Evolutionary conservation across 306 rosid genomes (phyloP).

Genomic region (Vachellia collinsii): DNA sequence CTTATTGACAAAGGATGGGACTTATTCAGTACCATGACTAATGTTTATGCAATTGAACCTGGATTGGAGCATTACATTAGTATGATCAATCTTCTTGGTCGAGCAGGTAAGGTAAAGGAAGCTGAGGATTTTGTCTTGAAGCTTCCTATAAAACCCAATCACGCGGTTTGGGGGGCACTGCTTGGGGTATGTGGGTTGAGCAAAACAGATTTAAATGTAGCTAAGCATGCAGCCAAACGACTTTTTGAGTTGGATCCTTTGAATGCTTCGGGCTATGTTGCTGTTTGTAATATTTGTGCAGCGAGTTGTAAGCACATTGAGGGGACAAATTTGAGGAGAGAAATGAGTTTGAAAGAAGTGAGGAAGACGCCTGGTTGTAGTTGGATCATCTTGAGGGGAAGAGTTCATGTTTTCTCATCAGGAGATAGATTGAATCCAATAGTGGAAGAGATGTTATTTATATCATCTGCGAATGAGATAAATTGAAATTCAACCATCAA

Average conservation of each 20-base stretch:
- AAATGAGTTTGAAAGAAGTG: slow-evolving; percentile 75
- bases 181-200: slow-evolving; percentile 59
- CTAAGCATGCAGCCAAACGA: slow-evolving; percentile 57
- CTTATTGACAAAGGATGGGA: slow-evolving; percentile 57
- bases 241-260: slow-evolving; percentile 22
- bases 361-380: slow-evolving; percentile 79
- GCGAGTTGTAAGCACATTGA: slow-evolving; percentile 53
- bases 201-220: slow-evolving; percentile 45
- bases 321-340: slow-evolving; percentile 57
- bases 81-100: slow-evolving; percentile 71
- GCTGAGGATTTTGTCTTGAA: slow-evolving; percentile 65
- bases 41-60: slow-evolving; percentile 60
- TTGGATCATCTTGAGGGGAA: slow-evolving; percentile 59
- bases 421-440: slow-evolving; percentile 52
- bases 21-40: slow-evolving; percentile 52
- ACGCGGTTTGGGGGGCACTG: slow-evolving; percentile 74
- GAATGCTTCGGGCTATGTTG: neutral
- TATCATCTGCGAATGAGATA: slow-evolving; percentile 35
- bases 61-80: slow-evolving; percentile 68
- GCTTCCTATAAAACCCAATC: slow-evolving; percentile 65
- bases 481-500: neutral
- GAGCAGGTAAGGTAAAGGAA: slow-evolving; percentile 68
- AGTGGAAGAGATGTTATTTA: slow-evolving; percentile 36
- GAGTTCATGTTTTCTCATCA: slow-evolving; percentile 49
- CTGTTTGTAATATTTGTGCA: slow-evolving; percentile 56